A percentile compares a stretch with the other conserved stretches of the same genome.
Evolutionary conservation across 2,329 filamentous ascomycete species (phyloP).

Genomic region (Colletotrichum ledebouriae): DNA sequence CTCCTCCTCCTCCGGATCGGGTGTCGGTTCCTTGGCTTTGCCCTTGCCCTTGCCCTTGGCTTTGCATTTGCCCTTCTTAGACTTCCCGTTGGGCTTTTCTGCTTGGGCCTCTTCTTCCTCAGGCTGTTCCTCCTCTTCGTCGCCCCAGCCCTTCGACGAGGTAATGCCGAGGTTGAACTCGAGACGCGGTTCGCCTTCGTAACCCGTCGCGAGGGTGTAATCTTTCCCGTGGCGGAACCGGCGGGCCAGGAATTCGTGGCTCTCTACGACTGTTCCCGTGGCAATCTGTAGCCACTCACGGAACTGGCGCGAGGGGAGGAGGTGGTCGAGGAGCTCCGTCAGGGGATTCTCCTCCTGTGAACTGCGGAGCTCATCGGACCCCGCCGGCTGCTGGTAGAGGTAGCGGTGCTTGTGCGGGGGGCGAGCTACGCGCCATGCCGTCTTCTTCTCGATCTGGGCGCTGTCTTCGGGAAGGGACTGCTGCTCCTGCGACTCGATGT

Average conservation of each 20-base stretch:
- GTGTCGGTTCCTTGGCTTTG: constrained; percentile 49
- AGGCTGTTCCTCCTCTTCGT: constrained; percentile 69
- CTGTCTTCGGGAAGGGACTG: constrained; percentile 61
- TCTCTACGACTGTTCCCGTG: constrained; percentile 80
- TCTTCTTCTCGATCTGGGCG: constrained; percentile 68
- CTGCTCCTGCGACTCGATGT: constrained; percentile 76
- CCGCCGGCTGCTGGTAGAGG: constrained; percentile 78
- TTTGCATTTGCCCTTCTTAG: constrained; percentile 49
- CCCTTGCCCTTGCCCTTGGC: constrained; percentile 49
- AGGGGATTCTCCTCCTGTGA: constrained; percentile 68
- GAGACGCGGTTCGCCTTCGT: constrained; percentile 81
- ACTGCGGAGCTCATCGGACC: constrained; percentile 52
- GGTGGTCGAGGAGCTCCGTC: constrained; percentile 82
- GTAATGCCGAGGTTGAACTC: constrained; percentile 92
- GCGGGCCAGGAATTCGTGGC: constrained; percentile 83
- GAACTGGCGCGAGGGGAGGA: constrained; percentile 89
- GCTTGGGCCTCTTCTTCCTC: constrained; percentile 58
- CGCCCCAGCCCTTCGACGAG: constrained; percentile 87
- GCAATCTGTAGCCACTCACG: constrained; percentile 89
- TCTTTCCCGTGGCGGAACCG: constrained; percentile 89
- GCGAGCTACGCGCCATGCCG: constrained; percentile 80
- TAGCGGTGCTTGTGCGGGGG: constrained; percentile 97
- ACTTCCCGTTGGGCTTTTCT: constrained; percentile 50
- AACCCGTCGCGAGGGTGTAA: constrained; percentile 92
- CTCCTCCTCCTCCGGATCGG: constrained; percentile 45